Evolutionary conservation across 2,329 filamentous ascomycete genomes (phyloP), one percentile per base, ranked within the genome.

Genomic region (Colletotrichum sp.): DNA sequence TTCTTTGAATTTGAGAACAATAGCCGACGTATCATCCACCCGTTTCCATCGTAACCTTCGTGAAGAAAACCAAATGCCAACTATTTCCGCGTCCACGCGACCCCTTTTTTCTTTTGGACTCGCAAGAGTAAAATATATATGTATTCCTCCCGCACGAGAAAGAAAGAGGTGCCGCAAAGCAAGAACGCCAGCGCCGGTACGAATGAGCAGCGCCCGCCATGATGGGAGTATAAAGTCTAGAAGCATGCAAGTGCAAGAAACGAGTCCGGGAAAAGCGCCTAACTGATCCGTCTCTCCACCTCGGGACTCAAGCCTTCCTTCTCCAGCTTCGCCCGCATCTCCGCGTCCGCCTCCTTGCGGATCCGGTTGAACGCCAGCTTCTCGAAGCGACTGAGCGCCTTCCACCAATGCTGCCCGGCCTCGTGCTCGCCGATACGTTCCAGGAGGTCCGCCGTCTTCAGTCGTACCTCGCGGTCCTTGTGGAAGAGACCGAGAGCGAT

Each of bases 391-490:
- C 96, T 97, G 65, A 99, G 87, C 34, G 92, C 92, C 78, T 90
- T 92, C 95, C 96, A 99, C 90, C 97, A 99, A 85, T 99, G 95
- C 81, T 96, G 91, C 3, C 97, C 97, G 12, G 96, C 97, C 81
- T 98, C 94, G 85, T 99, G 96, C 73, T 94, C 93, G 79, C 93
- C 91, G 71, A 99, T 93, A 26, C 96, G 91, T 79, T 96, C 95
- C 26, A 99, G 85, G 44, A 99, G 86, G 76, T 95, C 95, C 2
- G 95, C 93, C 3, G 95, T 95, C 71, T 92, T 92, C 79, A 94
- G 86, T 44, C 97, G 90, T 13, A 98, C 96, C 68, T 95, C 94
- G 44, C 90, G 89, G 78, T 96, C 93, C 71, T 96, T 95, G 86
- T 99, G 97, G 83, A 99, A 98, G 8, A 99, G 88, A 0, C 97